Evolutionary conservation across 2,329 filamentous ascomycete species (phyloP), one percentile per base, ranked within the genome.

Genomic region (Stagonosporopsis chrysanthemi): DNA sequence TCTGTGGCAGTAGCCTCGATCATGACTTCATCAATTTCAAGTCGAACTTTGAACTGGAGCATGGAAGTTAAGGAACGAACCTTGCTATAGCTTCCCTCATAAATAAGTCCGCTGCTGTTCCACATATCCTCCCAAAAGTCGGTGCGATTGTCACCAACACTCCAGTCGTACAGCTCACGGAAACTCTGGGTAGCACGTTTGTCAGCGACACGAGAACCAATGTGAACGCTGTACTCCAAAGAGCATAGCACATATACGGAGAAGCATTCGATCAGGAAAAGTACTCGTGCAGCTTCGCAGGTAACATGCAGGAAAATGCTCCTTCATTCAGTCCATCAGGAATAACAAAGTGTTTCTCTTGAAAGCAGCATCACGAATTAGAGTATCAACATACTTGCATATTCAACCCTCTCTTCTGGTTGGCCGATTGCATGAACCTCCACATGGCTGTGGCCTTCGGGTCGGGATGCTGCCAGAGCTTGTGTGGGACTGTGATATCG

Each of bases 151-250:
- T 81, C 75, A 6, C 72, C 74, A 58, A 88, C 81, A 23, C 90
- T 91, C 81, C 86, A 95, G 54, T 82, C 74, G 71, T 92, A 88
- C 6, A 96, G 79, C 15, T 92, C 87, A 49, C 84, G 76, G 72
- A 89, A 95, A 3, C 82, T 87, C 83, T 90, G 63, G 38, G 9
- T 12, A 17, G 22, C 9, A 14, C 4, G 4, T n/a, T 8, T 24
- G 28, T 46, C 4, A 46, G 43, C 29, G 12, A 31, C 1, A 1
- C 9, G 2, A 14, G 6, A 11, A 6, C 26, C 17, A 12, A 1
- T 12, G 6, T 22, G 11, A 1, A 19, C 22, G 4, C 12, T 22
- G 3, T 22, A 12, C 12, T 22, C n/a, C 0, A 22, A 14, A 6
- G 19, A 39, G 2, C 19, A 22, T 39, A 39, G 17, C 17, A 19